Base-by-base conservation (phyloP, 805 yeast species). In the Schizosaccharomyces japonicus region DNA sequence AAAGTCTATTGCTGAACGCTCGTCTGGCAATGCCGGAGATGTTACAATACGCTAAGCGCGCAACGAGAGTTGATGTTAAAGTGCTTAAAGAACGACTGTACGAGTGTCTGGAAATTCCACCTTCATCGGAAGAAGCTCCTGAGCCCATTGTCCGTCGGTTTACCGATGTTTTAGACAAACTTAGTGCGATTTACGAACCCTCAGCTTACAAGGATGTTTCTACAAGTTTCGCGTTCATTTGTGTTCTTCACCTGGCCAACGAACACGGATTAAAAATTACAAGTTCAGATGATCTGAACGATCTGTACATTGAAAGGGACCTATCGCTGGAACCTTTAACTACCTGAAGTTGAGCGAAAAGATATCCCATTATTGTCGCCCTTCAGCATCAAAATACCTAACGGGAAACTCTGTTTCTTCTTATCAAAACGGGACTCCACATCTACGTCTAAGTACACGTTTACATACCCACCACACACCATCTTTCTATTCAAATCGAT, bases 201-300 rank as follows among this genome's bases (percentile, higher is more conserved):
- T 75, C 72, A 45, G 70, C 75, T 44, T 64, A 67, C 53, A 69
- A 68, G 46, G 93, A 83, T 47, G 61, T 84, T 5, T 78, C 92
- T 1, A 82, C 94, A 1, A 78, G 92, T 60, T 80, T 80, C 59
- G 80, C 81, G 56, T 83, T 83, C 55, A 80, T 83, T 50, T 80
- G 93, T 54, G 62, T 82, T 55, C 62, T 83, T 31, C 95, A 83
- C 62, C 64, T 83, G 53, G 93, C 94, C 11, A 83, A 84, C 57
- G 95, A 83, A 58, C 76, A 80, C 56, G 87, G 85, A 1, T 64
- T 83, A 28, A 57, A 64, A 5, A 68, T 83, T 5, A 63, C 66
- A 15, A 70, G 72, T 50, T 70, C 64, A 7, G 70, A 64, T 5
- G 58, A 36, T 11, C 23, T 36, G 17, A 19, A 25, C 17, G 42